Conservation (phyloP, 495 filamentous ascomycete species). For the Podospora sp. region DNA sequence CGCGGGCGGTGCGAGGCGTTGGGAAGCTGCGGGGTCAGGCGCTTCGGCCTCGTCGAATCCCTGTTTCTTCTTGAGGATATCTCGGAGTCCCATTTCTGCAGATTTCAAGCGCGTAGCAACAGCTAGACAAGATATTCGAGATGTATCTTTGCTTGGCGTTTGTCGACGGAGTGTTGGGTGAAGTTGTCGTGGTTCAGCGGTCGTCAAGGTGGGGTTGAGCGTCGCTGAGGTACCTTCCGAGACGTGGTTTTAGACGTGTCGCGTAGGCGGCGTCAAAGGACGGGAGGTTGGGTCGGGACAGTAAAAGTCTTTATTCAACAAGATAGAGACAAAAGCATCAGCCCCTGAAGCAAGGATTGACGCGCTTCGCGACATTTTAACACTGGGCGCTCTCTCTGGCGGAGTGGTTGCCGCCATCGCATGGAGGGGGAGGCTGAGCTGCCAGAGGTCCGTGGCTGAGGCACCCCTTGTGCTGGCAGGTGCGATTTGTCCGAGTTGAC, state of each 20-base stretch:
- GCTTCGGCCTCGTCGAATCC: slow-evolving; percentile 38
- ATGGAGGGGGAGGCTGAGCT: slow-evolving; percentile 12
- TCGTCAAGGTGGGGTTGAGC: neutral
- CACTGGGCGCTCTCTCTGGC: neutral
- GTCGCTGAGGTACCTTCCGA: neutral
- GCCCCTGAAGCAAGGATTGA: neutral
- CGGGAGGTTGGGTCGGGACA: neutral
- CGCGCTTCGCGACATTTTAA: slow-evolving; percentile 5
- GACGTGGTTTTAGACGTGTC: neutral
- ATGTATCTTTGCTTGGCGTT: neutral
- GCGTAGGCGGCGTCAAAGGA: neutral
- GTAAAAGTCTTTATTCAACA: neutral
- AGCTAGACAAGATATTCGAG: neutral
- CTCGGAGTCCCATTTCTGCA: slow-evolving; percentile 66
- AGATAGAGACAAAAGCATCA: neutral
- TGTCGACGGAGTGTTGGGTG: neutral
- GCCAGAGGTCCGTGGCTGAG: slow-evolving; percentile 8
- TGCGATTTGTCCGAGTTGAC: neutral
- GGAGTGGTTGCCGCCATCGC: neutral
- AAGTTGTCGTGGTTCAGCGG: neutral
- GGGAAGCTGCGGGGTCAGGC: slow-evolving; percentile 34
- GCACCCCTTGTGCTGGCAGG: slow-evolving; percentile 1
- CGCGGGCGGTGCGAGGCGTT: slow-evolving; percentile 56
- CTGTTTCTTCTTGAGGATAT: slow-evolving; percentile 75
- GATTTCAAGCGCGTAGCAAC: neutral